Evolutionary conservation across 257 asterid genomes (phyloP).

Genomic region (Salvia miltiorrhiza): DNA sequence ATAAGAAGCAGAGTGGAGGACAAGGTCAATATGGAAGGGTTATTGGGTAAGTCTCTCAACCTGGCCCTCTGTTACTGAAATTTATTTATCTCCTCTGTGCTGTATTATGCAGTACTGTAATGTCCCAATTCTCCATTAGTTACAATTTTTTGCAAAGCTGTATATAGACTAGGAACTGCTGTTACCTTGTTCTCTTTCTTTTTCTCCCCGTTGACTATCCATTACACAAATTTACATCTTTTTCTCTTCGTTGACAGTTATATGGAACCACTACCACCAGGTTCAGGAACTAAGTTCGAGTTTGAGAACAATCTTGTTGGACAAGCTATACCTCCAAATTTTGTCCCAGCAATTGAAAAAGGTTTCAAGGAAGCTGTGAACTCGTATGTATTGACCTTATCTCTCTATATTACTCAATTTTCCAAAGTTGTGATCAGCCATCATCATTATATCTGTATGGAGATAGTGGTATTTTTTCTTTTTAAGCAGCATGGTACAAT

Average conservation of each 20-base stretch:
- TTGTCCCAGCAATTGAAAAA: constrained; percentile 94
- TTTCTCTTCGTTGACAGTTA: constrained; percentile 47
- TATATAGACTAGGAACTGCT: background rate
- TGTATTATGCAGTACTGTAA: background rate
- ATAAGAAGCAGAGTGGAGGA: constrained; percentile 99
- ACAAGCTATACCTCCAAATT: constrained; percentile 83
- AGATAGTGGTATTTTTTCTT: background rate
- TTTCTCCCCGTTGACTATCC: background rate
- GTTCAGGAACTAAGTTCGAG: constrained; percentile 73
- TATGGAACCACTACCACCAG: constrained; percentile 86
- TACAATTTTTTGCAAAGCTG: background rate
- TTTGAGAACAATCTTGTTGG: constrained; percentile 89
- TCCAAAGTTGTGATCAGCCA: constrained; percentile 2
- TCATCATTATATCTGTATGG: background rate
- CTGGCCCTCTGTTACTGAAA: background rate
- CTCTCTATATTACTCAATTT: background rate
- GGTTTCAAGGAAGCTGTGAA: constrained; percentile 98
- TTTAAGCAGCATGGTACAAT: background rate
- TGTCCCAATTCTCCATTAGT: background rate
- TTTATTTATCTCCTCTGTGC: background rate
- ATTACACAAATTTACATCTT: constrained; percentile 9
- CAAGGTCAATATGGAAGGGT: constrained; percentile 98
- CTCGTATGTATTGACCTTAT: constrained; percentile 59
- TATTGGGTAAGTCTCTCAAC: constrained; percentile 57
- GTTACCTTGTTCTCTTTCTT: background rate